These are phyloP conservation scores for Paramecium tetraurelia DNA, from an alignment of 73 alveolate genomes.

Conservation along the genomic window DNA sequence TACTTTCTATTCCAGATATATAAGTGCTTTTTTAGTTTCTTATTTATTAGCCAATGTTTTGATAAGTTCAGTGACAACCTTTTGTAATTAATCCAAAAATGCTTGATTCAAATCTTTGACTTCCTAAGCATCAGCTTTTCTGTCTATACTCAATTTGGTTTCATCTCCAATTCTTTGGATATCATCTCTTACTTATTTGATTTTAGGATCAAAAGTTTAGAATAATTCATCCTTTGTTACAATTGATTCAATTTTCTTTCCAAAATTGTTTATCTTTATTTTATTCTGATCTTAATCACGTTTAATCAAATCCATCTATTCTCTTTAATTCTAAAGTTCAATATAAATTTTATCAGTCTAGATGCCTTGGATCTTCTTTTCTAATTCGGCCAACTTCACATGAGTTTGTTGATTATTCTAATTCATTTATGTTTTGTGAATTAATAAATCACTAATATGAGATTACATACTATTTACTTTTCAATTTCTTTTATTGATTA, in stretches of 20 bases:
- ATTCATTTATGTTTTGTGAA: neutral
- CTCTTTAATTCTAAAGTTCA: neutral
- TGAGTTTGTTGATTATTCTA: neutral
- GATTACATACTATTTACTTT: neutral
- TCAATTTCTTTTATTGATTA: neutral
- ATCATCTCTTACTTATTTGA: slow-evolving; percentile 50
- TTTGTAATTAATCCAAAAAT: slow-evolving; percentile 34
- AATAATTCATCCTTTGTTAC: slow-evolving; percentile 3
- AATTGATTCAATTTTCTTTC: slow-evolving; percentile 16
- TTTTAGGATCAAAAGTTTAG: neutral
- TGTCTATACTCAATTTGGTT: slow-evolving; percentile 10
- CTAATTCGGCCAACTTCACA: neutral
- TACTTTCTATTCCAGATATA: slow-evolving; percentile 59
- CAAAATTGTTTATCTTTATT: neutral
- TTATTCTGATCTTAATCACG: neutral
- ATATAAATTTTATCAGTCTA: neutral
- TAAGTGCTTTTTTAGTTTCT: slow-evolving; percentile 54
- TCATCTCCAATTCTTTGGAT: neutral
- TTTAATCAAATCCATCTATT: neutral
- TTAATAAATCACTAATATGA: neutral
- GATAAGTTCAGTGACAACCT: slow-evolving; percentile 50
- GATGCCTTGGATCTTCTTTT: neutral
- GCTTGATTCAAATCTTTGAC: neutral
- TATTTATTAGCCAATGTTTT: slow-evolving; percentile 46
- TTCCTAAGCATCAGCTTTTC: slow-evolving; percentile 50